Evolutionary conservation across 1,284 basidiomycete species (phyloP).

Genomic region (Wallemia hederae): DNA sequence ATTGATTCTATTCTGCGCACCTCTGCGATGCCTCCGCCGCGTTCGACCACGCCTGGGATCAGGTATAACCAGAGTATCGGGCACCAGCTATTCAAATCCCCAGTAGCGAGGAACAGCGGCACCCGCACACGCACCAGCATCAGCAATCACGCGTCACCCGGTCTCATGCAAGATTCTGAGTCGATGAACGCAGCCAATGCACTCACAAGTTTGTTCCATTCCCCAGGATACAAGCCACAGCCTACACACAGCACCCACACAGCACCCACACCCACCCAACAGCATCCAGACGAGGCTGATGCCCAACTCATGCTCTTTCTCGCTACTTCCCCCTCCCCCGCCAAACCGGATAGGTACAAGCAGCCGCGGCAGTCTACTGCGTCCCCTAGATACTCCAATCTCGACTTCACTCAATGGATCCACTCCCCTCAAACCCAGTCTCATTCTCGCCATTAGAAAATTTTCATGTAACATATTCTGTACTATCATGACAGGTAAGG

Average conservation of each 20-base stretch:
- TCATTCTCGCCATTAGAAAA: too few species aligned
- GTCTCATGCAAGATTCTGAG: background rate
- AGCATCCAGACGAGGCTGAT: background rate
- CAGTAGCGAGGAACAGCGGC: background rate
- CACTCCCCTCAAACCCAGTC: background rate
- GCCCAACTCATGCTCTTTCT: conserved; percentile 1
- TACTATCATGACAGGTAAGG: background rate
- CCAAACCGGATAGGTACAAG: background rate
- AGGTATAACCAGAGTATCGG: background rate
- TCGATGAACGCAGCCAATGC: background rate
- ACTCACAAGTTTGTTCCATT: background rate
- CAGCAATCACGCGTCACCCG: background rate
- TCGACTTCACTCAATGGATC: background rate
- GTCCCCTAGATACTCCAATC: background rate
- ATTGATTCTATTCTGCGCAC: background rate
- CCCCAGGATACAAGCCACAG: background rate
- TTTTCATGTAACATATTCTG: background rate
- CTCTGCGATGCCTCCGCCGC: background rate
- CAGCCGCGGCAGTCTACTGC: background rate
- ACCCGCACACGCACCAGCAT: background rate
- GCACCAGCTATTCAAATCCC: background rate
- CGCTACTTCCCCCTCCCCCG: background rate
- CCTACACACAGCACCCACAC: too few species aligned
- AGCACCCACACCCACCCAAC: background rate
- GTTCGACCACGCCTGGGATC: background rate